phyloP scores from a whole-genome alignment of 768 basidiomycete species.

The Suillus weaverae region DNA sequence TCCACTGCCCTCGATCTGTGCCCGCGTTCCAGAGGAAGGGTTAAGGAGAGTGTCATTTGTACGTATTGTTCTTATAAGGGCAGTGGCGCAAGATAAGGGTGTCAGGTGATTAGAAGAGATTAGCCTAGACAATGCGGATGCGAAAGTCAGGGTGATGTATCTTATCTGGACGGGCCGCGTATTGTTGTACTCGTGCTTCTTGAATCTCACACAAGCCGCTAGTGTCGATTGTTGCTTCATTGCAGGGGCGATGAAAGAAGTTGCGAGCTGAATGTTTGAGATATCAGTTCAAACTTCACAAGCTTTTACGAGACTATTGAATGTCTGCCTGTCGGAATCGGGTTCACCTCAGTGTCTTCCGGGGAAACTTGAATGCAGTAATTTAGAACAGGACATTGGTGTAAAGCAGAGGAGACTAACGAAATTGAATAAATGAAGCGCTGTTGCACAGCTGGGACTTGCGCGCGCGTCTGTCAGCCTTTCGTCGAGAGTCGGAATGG shows the following conservation, averaged over 20 bases:
- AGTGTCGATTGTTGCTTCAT: neutral
- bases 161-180: neutral
- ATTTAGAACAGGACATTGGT: neutral
- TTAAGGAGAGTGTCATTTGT: neutral
- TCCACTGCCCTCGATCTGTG: constrained; percentile 1
- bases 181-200: neutral
- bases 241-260: neutral
- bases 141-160: neutral
- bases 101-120: neutral
- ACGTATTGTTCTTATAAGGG: neutral
- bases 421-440: neutral
- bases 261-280: neutral
- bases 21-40: neutral
- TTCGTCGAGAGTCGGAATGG: constrained; percentile 19
- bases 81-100: neutral
- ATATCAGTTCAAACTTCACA: neutral
- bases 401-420: neutral
- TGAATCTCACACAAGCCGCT: neutral
- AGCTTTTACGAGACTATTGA: neutral
- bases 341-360: neutral
- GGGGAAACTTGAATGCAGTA: neutral
- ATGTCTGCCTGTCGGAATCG: neutral
- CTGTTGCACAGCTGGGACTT: neutral
- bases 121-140: neutral
- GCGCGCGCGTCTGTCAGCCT: neutral